A percentile compares a stretch with the other conserved stretches of the same genome.
phyloP scores from a whole-genome alignment of 192 early-diverging fungal species.

The Rhizophagus sp. region DNA sequence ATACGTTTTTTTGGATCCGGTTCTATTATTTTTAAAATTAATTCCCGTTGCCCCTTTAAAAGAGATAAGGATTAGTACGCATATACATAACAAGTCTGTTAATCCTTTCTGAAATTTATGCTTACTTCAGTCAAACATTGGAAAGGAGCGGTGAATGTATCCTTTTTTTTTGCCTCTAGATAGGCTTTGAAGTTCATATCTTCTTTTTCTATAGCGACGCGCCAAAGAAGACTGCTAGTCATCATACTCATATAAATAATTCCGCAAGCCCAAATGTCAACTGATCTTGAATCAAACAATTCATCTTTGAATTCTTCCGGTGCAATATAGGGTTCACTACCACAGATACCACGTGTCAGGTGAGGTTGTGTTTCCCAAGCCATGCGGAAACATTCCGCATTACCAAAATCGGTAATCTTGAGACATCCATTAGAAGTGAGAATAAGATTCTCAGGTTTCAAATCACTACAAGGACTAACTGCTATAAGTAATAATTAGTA shows the following conservation, averaged over 20 bases:
- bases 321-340: slow-evolving; percentile 86
- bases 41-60: not conserved
- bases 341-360: slow-evolving; percentile 66
- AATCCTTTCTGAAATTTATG: not conserved
- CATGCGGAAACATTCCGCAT: slow-evolving; percentile 74
- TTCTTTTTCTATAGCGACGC: slow-evolving; percentile 19
- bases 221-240: slow-evolving; percentile 18
- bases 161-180: slow-evolving; percentile 16
- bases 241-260: slow-evolving; percentile 49
- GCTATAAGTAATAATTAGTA: not conserved
- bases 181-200: slow-evolving; percentile 5
- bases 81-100: not conserved
- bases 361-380: slow-evolving; percentile 65
- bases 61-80: not conserved
- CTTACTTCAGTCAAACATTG: slow-evolving; percentile 20
- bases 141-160: not conserved
- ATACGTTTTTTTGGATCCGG: slow-evolving; percentile 20
- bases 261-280: slow-evolving; percentile 49
- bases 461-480: slow-evolving; percentile 45
- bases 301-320: slow-evolving; percentile 69
- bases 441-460: slow-evolving; percentile 89
- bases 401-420: slow-evolving; percentile 90
- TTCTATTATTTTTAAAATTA: slow-evolving; percentile 22
- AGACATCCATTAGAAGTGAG: slow-evolving; percentile 62
- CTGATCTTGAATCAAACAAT: slow-evolving; percentile 71